Evolutionary conservation across 2,329 filamentous ascomycete genomes (phyloP).

Genomic region (Aspergillus sp.): DNA sequence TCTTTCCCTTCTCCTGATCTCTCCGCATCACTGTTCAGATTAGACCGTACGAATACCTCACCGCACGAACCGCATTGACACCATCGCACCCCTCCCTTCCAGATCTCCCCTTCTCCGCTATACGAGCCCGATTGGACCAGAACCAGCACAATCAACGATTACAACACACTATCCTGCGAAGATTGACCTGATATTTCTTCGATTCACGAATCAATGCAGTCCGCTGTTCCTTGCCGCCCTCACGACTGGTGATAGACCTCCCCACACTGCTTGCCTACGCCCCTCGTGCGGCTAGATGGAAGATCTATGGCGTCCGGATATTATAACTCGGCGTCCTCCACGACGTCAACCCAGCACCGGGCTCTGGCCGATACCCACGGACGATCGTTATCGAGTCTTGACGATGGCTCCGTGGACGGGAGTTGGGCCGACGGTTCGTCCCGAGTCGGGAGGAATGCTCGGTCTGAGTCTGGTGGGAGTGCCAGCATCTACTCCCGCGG

Average conservation of each 20-base stretch:
- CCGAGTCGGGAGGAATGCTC: constrained; percentile 31
- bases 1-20: no score
- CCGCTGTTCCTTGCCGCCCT: constrained; percentile 15
- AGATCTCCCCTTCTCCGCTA: no score
- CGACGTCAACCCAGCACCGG: constrained; percentile 36
- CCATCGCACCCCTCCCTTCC: no score
- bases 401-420: constrained; percentile 31
- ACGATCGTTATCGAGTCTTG: constrained; percentile 32
- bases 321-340: constrained; percentile 36
- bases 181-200: no score
- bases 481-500: constrained; percentile 61
- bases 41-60: no score
- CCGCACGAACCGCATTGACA: no score
- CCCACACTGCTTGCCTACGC: constrained; percentile 1
- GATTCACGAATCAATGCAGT: constrained; percentile 23
- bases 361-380: constrained; percentile 25
- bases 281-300: constrained; percentile 32
- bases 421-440: constrained; percentile 32
- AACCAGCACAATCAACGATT: no score
- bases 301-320: constrained; percentile 39
- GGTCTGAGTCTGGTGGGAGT: constrained; percentile 51
- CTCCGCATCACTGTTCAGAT: no score
- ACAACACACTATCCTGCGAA: no score
- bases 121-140: no score
- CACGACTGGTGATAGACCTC: constrained; percentile 31